Base-by-base conservation (phyloP, 2,329 filamentous ascomycete species). In the Alternaria panax region DNA sequence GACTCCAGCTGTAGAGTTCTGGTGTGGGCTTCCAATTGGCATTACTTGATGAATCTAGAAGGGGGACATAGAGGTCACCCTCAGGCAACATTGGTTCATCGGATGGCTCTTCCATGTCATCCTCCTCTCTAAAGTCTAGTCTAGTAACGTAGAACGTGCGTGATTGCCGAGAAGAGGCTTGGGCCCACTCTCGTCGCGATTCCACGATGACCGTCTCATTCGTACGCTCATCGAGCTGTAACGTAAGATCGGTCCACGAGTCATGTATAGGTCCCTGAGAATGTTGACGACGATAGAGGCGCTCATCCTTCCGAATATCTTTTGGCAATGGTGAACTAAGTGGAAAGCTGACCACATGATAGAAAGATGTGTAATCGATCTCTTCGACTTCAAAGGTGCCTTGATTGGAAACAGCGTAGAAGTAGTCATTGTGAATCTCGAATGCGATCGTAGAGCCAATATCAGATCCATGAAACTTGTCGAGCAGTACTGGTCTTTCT, bases 201-300 rank as follows among this genome's bases (percentile, higher is more conserved):
- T 93, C 91, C 0, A 91, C 76, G 18, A 92, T 87, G 51, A 85
- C 80, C 1, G 90, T 76, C 14, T 82, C 75, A 1, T 87, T 86
- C 0, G 84, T 88, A 11, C 68, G 67, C 59, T 91, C 87, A 59
- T 91, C 86, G 32, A 80, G 81, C 27, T 86, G 83, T 1, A 93
- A 79, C 4, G 84, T 84, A 4, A 93, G 78, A 57, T 87, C 86
- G 0, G 86, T 89, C 90, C 90, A 93, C 3, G 89, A 85, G 66
- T 92, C 88, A 65, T 93, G 90, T 16, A 92, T 87, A 0, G 89
- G 86, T 0, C 90, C 90, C 72, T 93, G 90, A 27, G 79, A 80
- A 65, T 92, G 88, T 50, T 89, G 83, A 16, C 90, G 85, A 7
- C 90, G 83, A 85, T 88, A 92, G 43, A 89, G 82, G 20, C 80